Conservation (phyloP, 169 alveolate species). For the Plasmodium reichenowi region DNA sequence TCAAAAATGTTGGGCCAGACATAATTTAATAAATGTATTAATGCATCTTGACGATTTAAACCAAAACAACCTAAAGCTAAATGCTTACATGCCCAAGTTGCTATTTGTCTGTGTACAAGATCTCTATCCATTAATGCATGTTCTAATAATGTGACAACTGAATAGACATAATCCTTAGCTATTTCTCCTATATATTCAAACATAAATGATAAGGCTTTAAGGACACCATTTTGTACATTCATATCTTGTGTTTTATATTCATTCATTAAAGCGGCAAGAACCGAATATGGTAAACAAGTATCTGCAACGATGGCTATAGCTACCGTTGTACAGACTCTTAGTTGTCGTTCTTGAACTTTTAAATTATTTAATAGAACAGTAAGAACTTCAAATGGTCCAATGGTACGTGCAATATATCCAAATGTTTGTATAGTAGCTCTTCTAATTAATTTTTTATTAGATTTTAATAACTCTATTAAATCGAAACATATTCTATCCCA, state of each 20-base stretch:
- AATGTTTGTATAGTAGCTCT: constrained; percentile 99
- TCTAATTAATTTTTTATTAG: constrained; percentile 96
- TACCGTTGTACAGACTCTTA: constrained; percentile 98
- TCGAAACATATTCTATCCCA: constrained; percentile 99
- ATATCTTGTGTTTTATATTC: constrained; percentile 99
- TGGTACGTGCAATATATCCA: constrained; percentile 99
- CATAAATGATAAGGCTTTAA: constrained; percentile 99
- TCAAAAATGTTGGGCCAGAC: constrained; percentile 99
- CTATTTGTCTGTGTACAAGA: constrained; percentile 99
- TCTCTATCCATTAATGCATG: constrained; percentile 99
- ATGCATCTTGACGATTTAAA: constrained; percentile 96
- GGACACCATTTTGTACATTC: constrained; percentile 99
- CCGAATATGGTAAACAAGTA: constrained; percentile 99
- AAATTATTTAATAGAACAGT: constrained; percentile 94
- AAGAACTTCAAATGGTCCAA: constrained; percentile 99
- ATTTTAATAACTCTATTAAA: constrained; percentile 96
- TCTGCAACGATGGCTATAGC: constrained; percentile 99
- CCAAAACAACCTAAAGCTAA: constrained; percentile 97
- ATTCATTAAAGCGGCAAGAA: constrained; percentile 99
- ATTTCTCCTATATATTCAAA: constrained; percentile 97
- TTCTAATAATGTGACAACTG: constrained; percentile 97
- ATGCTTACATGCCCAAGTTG: constrained; percentile 98
- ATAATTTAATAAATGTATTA: constrained; percentile 97
- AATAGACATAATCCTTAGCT: constrained; percentile 97
- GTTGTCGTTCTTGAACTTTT: constrained; percentile 99